A percentile compares a stretch with the other conserved stretches of the same genome.
Conservation (phyloP, 192 early-diverging fungal species). For the Coemansia sp. region DNA sequence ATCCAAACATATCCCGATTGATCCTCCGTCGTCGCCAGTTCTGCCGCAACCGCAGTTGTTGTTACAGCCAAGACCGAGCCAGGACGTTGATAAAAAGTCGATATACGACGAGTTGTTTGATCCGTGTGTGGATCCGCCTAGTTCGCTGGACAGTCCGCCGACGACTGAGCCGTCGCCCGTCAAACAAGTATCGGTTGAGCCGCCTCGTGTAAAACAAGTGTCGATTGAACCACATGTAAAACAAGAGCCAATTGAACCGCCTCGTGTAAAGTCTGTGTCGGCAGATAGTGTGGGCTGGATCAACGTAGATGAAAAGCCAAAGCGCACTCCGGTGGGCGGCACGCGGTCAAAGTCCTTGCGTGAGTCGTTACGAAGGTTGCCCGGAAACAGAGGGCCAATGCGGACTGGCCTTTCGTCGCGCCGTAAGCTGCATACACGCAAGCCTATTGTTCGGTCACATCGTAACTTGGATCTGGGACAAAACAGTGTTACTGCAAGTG, state of each 20-base stretch:
- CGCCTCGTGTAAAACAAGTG: not conserved
- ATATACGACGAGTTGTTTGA: slow-evolving; percentile 10
- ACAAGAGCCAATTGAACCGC: not conserved
- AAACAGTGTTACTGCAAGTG: not conserved
- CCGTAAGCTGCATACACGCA: not conserved
- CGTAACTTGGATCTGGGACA: not conserved
- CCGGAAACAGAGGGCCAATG: slow-evolving; percentile 23
- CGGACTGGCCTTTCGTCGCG: slow-evolving; percentile 37
- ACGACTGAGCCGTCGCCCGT: not conserved
- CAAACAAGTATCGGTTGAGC: not conserved
- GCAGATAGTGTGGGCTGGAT: slow-evolving; percentile 17
- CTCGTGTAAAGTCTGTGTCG: slow-evolving; percentile 3
- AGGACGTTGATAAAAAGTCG: slow-evolving; percentile 1
- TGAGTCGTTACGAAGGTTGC: slow-evolving; percentile 32
- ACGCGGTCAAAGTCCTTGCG: slow-evolving; percentile 16
- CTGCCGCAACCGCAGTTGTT: slow-evolving; percentile 4
- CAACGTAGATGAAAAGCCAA: slow-evolving; percentile 14
- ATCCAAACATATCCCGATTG: not conserved
- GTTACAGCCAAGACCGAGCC: not conserved
- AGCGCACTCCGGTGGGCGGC: not conserved
- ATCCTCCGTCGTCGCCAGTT: not conserved
- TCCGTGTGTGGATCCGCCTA: slow-evolving; percentile 9
- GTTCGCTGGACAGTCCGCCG: slow-evolving; percentile 6
- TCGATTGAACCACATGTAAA: not conserved
- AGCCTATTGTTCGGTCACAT: not conserved